Percentiles rank a stretch among this genome's conserved stretches.
phyloP scores from a whole-genome alignment of 345 rosid species.

The Eucalyptus paniculata region DNA sequence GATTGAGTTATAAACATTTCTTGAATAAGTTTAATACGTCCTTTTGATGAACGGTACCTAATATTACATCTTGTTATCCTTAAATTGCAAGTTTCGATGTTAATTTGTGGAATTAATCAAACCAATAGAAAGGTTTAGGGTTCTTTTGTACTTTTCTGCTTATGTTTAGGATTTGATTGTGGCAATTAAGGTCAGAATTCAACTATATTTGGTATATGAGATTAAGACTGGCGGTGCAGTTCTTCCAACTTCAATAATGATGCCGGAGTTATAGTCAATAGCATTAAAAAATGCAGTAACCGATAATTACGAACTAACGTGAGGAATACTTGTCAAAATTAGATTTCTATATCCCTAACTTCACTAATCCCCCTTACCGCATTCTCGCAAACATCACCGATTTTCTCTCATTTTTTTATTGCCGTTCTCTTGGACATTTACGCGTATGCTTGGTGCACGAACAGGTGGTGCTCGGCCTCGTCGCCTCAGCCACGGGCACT shows the following conservation, averaged over 20 bases:
- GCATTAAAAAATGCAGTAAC: not conserved
- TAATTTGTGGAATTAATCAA: not conserved
- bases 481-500: conserved; percentile 19
- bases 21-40: not conserved
- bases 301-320: not conserved
- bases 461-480: conserved; percentile 17
- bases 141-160: not conserved
- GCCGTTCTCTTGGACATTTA: not conserved
- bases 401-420: not conserved
- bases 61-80: not conserved
- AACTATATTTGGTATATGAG: not conserved
- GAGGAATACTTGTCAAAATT: not conserved
- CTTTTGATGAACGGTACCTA: not conserved
- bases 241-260: not conserved
- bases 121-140: not conserved
- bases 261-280: not conserved
- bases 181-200: not conserved
- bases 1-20: not conserved
- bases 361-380: not conserved
- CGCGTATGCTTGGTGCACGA: not conserved
- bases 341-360: not conserved
- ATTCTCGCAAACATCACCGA: not conserved
- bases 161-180: not conserved
- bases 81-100: not conserved
- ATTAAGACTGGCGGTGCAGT: not conserved